phyloP scores from a whole-genome alignment of 768 basidiomycete species.

The Megacollybia marginata region DNA sequence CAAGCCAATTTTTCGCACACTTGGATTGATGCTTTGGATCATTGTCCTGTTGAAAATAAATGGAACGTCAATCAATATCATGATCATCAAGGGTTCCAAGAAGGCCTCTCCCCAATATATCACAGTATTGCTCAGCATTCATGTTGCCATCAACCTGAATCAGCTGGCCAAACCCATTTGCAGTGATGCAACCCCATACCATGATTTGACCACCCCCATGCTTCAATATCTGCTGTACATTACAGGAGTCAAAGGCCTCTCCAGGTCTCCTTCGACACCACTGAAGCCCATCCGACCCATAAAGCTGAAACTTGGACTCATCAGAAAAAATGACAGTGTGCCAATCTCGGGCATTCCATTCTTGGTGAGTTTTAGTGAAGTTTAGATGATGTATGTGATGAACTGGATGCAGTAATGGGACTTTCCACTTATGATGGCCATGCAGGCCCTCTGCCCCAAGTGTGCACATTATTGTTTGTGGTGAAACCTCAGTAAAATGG shows the following conservation, averaged over 20 bases:
- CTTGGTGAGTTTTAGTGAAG: too few species aligned
- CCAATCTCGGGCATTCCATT: neutral
- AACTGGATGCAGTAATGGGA: too few species aligned
- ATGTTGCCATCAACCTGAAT: constrained; percentile 14
- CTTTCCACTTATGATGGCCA: too few species aligned
- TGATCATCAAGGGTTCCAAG: constrained; percentile 6
- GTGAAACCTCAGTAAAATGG: too few species aligned
- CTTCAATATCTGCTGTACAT: constrained; percentile 12
- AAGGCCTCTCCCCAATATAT: constrained; percentile 15
- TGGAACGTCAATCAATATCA: constrained; percentile 1
- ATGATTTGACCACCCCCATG: constrained; percentile 18
- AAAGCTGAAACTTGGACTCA: neutral
- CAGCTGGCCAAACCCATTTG: constrained; percentile 13
- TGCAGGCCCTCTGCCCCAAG: too few species aligned
- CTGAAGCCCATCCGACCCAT: constrained; percentile 6
- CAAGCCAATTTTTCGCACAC: constrained; percentile 9
- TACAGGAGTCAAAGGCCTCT: constrained; percentile 10
- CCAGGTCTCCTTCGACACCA: constrained; percentile 8
- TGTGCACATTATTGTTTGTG: too few species aligned
- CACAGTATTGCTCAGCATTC: constrained; percentile 13
- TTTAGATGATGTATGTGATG: too few species aligned
- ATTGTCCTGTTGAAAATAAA: constrained; percentile 18
- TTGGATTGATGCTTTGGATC: constrained; percentile 14
- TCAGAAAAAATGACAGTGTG: neutral
- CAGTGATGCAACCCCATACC: constrained; percentile 20